Evolutionary conservation across 805 yeast genomes (phyloP).

Genomic region (Pichia thaimueangensis): DNA sequence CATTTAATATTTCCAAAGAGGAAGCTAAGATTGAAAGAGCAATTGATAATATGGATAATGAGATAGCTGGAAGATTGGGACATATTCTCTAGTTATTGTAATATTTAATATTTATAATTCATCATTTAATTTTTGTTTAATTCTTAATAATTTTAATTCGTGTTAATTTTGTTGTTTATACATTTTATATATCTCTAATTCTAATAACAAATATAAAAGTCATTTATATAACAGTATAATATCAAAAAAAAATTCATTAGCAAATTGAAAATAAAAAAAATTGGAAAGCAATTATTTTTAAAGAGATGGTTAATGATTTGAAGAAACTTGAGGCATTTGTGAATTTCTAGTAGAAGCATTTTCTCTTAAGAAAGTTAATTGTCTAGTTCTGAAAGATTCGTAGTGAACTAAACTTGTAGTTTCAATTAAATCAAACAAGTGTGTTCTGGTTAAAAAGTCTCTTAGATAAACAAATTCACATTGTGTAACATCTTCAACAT

Average conservation of each 20-base stretch:
- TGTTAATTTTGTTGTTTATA: too few relatives aligned
- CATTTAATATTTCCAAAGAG: background rate
- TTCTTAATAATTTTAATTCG: too few relatives aligned
- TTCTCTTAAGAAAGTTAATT: constrained; percentile 88
- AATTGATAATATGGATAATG: background rate
- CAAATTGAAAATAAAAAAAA: background rate
- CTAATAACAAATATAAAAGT: too few relatives aligned
- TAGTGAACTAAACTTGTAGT: constrained; percentile 83
- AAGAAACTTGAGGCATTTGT: constrained; percentile 19
- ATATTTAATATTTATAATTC: background rate
- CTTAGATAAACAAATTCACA: constrained; percentile 93
- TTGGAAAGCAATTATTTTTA: too few relatives aligned
- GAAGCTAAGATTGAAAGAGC: constrained; percentile 2
- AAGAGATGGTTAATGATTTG: constrained; percentile 6
- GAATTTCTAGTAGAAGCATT: constrained; percentile 50
- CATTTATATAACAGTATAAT: too few relatives aligned
- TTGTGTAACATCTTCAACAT: constrained; percentile 90
- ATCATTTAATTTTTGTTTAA: background rate
- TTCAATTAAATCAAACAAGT: constrained; percentile 92
- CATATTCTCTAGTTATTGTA: too few relatives aligned
- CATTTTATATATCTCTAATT: too few relatives aligned
- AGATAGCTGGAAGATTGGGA: background rate
- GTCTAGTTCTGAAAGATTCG: constrained; percentile 90
- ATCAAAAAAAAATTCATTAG: too few relatives aligned
- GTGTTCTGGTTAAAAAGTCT: constrained; percentile 92